phyloP scores from a whole-genome alignment of 495 filamentous ascomycete genomes.

The Podospora tetraspora region DNA sequence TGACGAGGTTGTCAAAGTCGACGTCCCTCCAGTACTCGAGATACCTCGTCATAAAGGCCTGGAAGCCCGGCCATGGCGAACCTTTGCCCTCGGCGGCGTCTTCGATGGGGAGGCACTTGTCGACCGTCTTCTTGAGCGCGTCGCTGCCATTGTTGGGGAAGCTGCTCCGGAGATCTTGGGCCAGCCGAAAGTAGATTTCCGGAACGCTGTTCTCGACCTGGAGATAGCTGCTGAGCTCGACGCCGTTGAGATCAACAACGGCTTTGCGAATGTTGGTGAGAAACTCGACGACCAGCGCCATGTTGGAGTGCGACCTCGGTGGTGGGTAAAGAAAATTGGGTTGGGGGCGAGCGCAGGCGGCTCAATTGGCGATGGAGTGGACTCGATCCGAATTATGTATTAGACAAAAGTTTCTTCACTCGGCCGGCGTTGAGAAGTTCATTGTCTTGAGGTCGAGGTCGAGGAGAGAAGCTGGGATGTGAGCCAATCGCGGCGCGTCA shows the following conservation, averaged over 20 bases:
- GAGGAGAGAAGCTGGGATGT: not conserved
- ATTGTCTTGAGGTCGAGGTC: not conserved
- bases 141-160: conserved; percentile 47
- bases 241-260: conserved; percentile 36
- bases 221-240: conserved; percentile 40
- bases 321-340: not conserved
- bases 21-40: conserved; percentile 74
- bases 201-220: conserved; percentile 43
- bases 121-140: conserved; percentile 56
- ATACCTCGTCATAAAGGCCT: conserved; percentile 72
- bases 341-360: not conserved
- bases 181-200: conserved; percentile 62
- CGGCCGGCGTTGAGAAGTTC: not conserved
- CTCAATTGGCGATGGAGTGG: not conserved
- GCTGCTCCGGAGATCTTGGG: conserved; percentile 53
- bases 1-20: conserved; percentile 65
- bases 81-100: conserved; percentile 47
- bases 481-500: not conserved
- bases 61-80: conserved; percentile 67
- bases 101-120: conserved; percentile 49
- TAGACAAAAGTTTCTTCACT: not conserved
- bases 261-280: conserved; percentile 37
- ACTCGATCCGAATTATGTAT: not conserved
- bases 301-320: conserved; percentile 12
- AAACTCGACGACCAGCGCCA: conserved; percentile 39